Evolutionary conservation across 768 basidiomycete species (phyloP).

Genomic region (Phylloporus arenicola): DNA sequence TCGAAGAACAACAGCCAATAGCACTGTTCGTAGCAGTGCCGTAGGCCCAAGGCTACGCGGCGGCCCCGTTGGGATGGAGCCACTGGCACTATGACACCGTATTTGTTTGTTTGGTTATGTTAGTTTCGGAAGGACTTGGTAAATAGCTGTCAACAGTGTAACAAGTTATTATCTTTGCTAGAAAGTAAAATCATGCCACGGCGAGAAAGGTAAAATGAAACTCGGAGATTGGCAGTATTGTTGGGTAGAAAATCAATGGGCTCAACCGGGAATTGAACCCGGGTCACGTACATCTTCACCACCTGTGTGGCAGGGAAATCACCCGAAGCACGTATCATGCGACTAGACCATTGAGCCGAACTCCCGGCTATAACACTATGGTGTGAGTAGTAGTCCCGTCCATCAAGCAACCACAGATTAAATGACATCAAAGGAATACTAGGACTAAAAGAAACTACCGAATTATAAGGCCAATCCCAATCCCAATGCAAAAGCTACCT

Average conservation of each 20-base stretch:
- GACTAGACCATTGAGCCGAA: conserved; percentile 30
- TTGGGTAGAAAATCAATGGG: conserved; percentile 9
- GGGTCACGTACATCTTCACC: conserved; percentile 34
- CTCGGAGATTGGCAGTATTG: neutral
- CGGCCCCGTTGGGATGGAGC: conserved; percentile 35
- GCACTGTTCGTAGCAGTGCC: conserved; percentile 10
- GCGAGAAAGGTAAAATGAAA: neutral
- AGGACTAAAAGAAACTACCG: conserved; percentile 13
- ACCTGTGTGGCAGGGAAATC: conserved; percentile 18
- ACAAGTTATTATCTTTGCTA: neutral
- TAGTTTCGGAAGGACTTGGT: conserved; percentile 12
- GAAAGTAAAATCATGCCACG: neutral
- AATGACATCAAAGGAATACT: too few species aligned
- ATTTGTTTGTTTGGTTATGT: conserved; percentile 13
- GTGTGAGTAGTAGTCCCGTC: conserved; percentile 25
- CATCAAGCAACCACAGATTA: neutral
- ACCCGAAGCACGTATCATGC: conserved; percentile 34
- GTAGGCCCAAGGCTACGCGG: conserved; percentile 26
- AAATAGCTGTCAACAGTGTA: conserved; percentile 15
- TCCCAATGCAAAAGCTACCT: conserved; percentile 41
- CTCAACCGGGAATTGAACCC: conserved; percentile 35
- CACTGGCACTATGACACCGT: conserved; percentile 10
- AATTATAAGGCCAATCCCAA: conserved; percentile 39
- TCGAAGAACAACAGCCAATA: neutral
- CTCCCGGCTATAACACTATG: too few species aligned